Evolutionary conservation across 305 asterid species (phyloP).

Genomic region (Solanum hybrid): DNA sequence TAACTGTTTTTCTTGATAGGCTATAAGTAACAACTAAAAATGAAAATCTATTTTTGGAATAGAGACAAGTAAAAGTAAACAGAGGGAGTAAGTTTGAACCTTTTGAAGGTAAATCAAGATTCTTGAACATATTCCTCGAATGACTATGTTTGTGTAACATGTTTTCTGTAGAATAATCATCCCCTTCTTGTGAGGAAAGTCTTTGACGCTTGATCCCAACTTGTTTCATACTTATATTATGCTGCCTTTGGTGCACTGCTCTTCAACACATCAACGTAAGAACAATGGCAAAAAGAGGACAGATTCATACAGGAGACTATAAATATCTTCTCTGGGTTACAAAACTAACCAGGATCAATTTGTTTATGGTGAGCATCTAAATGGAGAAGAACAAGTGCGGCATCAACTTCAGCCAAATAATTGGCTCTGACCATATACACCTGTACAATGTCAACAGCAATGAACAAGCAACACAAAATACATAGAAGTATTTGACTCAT

Average conservation of each 20-base stretch:
- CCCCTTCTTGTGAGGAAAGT: background rate
- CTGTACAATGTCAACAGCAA: slow-evolving; percentile 4
- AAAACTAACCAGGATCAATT: slow-evolving; percentile 1
- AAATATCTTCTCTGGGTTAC: background rate
- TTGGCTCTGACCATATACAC: slow-evolving; percentile 34
- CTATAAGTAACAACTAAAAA: background rate
- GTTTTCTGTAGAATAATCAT: background rate
- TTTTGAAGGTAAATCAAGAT: slow-evolving; percentile 17
- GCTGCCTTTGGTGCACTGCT: slow-evolving; percentile 9
- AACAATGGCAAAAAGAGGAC: background rate
- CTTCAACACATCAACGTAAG: background rate
- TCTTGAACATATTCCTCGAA: slow-evolving; percentile 1
- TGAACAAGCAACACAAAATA: background rate
- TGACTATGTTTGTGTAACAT: background rate
- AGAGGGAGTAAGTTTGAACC: slow-evolving; percentile 2
- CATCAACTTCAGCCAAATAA: slow-evolving; percentile 33
- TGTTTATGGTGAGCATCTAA: slow-evolving; percentile 14
- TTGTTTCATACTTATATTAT: background rate
- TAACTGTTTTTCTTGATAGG: background rate
- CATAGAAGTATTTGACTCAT: background rate
- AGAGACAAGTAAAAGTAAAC: background rate
- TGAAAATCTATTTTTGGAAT: background rate
- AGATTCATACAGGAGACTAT: background rate
- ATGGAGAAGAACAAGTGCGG: slow-evolving; percentile 36
- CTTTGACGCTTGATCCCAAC: background rate